A percentile compares a stretch with the other conserved stretches of the same genome.
phyloP scores from a whole-genome alignment of 495 filamentous ascomycete species.

The Xylaria telfairii region DNA sequence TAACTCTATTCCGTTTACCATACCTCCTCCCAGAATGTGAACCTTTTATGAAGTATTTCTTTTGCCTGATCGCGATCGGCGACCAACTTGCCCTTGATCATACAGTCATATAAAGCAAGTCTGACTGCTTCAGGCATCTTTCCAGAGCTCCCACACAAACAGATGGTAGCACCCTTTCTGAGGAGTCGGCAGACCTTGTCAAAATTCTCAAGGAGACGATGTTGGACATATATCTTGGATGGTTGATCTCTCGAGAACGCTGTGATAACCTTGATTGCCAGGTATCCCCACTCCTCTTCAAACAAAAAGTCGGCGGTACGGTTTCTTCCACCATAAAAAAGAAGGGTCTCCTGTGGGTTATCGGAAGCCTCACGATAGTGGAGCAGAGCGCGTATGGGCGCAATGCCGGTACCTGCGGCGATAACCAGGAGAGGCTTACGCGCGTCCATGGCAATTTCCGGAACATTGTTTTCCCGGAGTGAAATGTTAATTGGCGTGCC shows the following conservation, averaged over 20 bases:
- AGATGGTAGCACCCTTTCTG: conserved; percentile 45
- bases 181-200: conserved; percentile 64
- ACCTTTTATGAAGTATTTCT: conserved; percentile 33
- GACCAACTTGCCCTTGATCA: conserved; percentile 46
- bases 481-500: conserved; percentile 65
- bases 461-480: conserved; percentile 42
- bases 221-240: conserved; percentile 88
- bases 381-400: conserved; percentile 77
- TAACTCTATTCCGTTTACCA: conserved; percentile 39
- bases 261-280: conserved; percentile 62
- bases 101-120: conserved; percentile 76
- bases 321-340: conserved; percentile 87
- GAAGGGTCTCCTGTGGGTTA: conserved; percentile 40
- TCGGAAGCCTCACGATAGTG: background rate
- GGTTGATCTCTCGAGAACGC: conserved; percentile 77
- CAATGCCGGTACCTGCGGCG: conserved; percentile 89
- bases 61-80: conserved; percentile 38
- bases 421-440: conserved; percentile 73
- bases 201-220: conserved; percentile 71
- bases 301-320: conserved; percentile 78
- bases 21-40: conserved; percentile 54
- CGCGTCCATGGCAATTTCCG: conserved; percentile 7
- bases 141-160: conserved; percentile 83
- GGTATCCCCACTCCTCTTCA: conserved; percentile 68
- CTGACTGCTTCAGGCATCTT: conserved; percentile 90